A percentile compares a stretch with the other conserved stretches of the same genome.
Evolutionary conservation across 129 eudicot species (phyloP).

Genomic region (Deinandra increscens): DNA sequence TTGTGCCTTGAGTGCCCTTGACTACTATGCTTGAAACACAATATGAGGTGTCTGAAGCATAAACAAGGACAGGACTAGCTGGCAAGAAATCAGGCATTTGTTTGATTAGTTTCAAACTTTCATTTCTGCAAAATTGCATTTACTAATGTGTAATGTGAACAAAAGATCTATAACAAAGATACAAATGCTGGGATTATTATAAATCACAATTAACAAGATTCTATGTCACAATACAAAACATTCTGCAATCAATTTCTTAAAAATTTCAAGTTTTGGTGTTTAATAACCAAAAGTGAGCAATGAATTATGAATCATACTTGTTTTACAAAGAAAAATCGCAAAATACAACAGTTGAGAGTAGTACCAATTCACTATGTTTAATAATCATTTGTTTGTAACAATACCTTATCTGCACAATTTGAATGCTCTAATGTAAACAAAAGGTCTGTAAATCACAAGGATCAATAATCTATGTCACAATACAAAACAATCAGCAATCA

Average conservation of each 20-base stretch:
- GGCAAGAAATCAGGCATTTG: background rate
- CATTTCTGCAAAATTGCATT: background rate
- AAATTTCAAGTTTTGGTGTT: background rate
- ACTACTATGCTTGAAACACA: background rate
- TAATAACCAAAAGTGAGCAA: background rate
- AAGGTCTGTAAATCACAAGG: no score
- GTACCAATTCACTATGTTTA: no score
- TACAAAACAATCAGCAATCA: no score
- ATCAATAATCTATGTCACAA: no score
- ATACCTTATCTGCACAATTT: no score
- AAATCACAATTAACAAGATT: background rate
- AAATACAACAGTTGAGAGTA: background rate
- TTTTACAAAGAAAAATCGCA: background rate
- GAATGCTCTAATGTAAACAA: no score
- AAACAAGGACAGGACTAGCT: background rate
- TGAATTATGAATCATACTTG: background rate
- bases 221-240: constrained; percentile 8
- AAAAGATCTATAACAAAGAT: background rate
- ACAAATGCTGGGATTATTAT: background rate
- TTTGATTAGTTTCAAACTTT: constrained; percentile 17
- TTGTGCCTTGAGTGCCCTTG: no score
- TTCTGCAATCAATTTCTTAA: background rate
- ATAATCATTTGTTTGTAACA: no score
- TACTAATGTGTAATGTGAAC: background rate
- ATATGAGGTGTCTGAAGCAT: background rate